Conservation (phyloP, 805 yeast species). For the Saccharomycopsis synnaedendra region DNA sequence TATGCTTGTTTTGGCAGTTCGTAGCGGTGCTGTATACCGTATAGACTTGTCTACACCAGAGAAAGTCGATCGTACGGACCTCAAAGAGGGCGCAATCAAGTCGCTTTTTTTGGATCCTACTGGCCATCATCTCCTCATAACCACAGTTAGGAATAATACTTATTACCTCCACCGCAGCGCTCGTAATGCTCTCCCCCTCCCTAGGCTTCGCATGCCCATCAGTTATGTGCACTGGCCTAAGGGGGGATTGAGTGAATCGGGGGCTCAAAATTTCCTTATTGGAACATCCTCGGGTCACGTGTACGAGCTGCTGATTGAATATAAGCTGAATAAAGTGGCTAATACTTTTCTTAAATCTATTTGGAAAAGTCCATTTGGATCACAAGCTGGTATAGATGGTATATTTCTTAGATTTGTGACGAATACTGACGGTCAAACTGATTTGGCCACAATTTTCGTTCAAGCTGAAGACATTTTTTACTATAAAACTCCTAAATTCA, state of each 20-base stretch:
- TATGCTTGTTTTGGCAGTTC: conserved; percentile 41
- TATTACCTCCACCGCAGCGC: conserved; percentile 35
- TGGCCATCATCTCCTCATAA: conserved; percentile 40
- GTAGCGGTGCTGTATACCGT: conserved; percentile 42
- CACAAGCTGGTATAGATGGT: conserved; percentile 20
- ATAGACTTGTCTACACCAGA: conserved; percentile 60
- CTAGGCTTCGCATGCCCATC: conserved; percentile 34
- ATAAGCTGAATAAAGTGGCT: conserved; percentile 30
- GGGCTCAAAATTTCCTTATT: conserved; percentile 36
- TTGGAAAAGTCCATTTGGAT: conserved; percentile 24
- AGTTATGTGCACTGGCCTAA: conserved; percentile 32
- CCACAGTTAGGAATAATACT: conserved; percentile 35
- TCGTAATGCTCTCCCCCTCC: conserved; percentile 29
- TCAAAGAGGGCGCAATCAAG: conserved; percentile 19
- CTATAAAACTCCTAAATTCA: conserved; percentile 17
- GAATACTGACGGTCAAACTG: background rate
- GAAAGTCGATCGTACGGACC: conserved; percentile 32
- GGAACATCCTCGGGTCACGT: conserved; percentile 39
- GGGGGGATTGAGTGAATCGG: conserved; percentile 22
- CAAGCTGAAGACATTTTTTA: conserved; percentile 24
- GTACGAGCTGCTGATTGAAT: conserved; percentile 35
- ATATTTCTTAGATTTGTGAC: conserved; percentile 16
- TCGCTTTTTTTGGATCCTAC: conserved; percentile 37
- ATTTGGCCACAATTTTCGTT: conserved; percentile 17
- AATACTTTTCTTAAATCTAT: conserved; percentile 29